Evolutionary conservation across 768 basidiomycete species (phyloP).

Genomic region (Tricholoma flavovirens): DNA sequence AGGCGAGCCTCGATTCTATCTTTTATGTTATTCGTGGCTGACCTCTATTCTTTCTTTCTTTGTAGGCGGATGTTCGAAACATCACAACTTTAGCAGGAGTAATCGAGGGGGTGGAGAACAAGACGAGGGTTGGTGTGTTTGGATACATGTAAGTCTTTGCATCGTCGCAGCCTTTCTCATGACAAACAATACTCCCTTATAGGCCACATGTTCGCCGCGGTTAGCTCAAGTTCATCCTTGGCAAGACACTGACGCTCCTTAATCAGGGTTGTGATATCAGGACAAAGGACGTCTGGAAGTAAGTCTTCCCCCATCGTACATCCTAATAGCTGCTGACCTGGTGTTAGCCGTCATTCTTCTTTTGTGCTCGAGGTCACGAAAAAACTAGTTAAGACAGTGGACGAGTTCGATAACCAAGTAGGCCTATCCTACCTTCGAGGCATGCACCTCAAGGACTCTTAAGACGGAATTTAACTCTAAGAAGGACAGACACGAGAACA

Average conservation of each 20-base stretch:
- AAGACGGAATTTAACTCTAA: slow-evolving; percentile 58
- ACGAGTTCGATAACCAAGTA: slow-evolving; percentile 57
- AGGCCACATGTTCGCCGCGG: slow-evolving; percentile 80
- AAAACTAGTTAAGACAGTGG: slow-evolving; percentile 35
- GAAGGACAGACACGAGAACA: slow-evolving; percentile 80
- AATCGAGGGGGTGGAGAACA: slow-evolving; percentile 66
- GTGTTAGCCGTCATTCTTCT: slow-evolving; percentile 19
- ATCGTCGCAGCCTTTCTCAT: background rate
- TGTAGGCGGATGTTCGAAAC: slow-evolving; percentile 73
- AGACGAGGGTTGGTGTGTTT: slow-evolving; percentile 77
- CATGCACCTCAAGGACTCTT: slow-evolving; percentile 85
- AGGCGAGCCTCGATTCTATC: slow-evolving; percentile 39
- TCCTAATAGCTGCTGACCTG: background rate
- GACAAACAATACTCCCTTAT: background rate
- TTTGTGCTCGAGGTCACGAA: background rate
- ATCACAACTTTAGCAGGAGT: slow-evolving; percentile 66
- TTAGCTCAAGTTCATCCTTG: slow-evolving; percentile 27
- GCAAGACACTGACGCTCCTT: background rate
- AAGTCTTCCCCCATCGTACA: slow-evolving; percentile 23
- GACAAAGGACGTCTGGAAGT: slow-evolving; percentile 68
- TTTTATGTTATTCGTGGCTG: background rate
- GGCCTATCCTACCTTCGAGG: slow-evolving; percentile 71
- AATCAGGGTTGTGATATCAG: slow-evolving; percentile 75
- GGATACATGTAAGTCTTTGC: slow-evolving; percentile 62
- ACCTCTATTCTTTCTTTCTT: background rate